Evolutionary conservation across 2,329 filamentous ascomycete genomes (phyloP).

Genomic region (Beauveria scarabaeidicola): DNA sequence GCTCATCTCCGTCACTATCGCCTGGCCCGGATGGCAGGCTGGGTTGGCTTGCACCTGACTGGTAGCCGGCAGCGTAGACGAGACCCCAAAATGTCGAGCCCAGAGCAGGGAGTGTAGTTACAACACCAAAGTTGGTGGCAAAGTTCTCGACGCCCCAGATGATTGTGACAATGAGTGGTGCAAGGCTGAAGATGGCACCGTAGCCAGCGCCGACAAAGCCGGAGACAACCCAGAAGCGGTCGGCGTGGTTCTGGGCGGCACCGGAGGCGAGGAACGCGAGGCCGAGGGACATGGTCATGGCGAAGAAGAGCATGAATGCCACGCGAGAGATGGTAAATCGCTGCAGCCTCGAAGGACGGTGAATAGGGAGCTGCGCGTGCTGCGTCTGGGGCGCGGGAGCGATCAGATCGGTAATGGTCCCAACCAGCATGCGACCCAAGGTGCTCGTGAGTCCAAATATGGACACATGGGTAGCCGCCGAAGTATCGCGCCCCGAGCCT

Average conservation of each 20-base stretch:
- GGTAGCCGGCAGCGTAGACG: constrained; percentile 77
- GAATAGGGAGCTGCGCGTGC: constrained; percentile 38
- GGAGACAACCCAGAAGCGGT: constrained; percentile 80
- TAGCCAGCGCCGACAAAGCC: constrained; percentile 83
- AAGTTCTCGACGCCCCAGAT: constrained; percentile 99
- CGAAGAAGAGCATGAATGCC: constrained; percentile 68
- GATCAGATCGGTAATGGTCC: constrained; percentile 79
- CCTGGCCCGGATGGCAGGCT: constrained; percentile 22
- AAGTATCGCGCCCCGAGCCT: constrained; percentile 37
- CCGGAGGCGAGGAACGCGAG: constrained; percentile 73
- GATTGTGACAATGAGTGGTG: constrained; percentile 88
- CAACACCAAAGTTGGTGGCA: constrained; percentile 93
- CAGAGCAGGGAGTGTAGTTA: constrained; percentile 81
- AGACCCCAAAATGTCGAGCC: constrained; percentile 87
- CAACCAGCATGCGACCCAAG: constrained; percentile 79
- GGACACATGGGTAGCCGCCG: constrained; percentile 81
- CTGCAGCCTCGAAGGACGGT: constrained; percentile 21
- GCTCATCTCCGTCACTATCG: constrained; percentile 32
- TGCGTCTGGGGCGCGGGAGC: constrained; percentile 59
- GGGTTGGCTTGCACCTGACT: constrained; percentile 48
- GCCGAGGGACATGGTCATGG: constrained; percentile 63
- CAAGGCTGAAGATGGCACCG: constrained; percentile 81
- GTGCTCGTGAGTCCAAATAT: constrained; percentile 89
- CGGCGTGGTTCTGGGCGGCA: constrained; percentile 60
- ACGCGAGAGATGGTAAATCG: constrained; percentile 66